Evolutionary conservation across 2,329 filamentous ascomycete species (phyloP).

Genomic region (Grosmannia serpens): DNA sequence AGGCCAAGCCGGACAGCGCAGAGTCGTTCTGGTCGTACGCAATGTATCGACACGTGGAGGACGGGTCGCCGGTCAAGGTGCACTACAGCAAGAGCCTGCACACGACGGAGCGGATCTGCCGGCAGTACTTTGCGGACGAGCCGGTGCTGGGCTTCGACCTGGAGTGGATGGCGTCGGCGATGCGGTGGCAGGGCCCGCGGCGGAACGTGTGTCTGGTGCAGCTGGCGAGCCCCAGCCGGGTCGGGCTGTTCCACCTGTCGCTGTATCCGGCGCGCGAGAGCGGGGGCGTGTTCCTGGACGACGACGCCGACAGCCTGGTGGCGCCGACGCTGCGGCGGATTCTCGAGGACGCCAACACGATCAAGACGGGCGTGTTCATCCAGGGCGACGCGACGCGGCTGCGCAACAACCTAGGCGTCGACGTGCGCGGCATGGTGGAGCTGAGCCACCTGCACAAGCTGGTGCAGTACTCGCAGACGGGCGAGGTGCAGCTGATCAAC

Average conservation of each 20-base stretch:
- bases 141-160: constrained; percentile 77
- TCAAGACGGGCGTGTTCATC: constrained; percentile 70
- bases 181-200: constrained; percentile 37
- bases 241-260: constrained; percentile 74
- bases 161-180: constrained; percentile 60
- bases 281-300: neutral
- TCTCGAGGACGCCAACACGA: constrained; percentile 57
- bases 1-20: constrained; percentile 29
- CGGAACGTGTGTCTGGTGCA: constrained; percentile 74
- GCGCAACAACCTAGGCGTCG: constrained; percentile 50
- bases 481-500: constrained; percentile 47
- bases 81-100: constrained; percentile 65
- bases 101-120: constrained; percentile 54
- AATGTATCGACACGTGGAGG: constrained; percentile 47
- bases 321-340: constrained; percentile 58
- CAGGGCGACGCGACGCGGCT: constrained; percentile 60
- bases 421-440: constrained; percentile 61
- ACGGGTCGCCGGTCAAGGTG: constrained; percentile 47
- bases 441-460: constrained; percentile 73
- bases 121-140: constrained; percentile 55
- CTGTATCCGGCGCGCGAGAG: constrained; percentile 36
- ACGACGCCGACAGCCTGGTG: constrained; percentile 38
- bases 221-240: constrained; percentile 62
- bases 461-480: constrained; percentile 50
- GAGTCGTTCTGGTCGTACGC: constrained; percentile 57